Base-by-base conservation (phyloP, 139 green algal species). In the Micromonas commoda region DNA sequence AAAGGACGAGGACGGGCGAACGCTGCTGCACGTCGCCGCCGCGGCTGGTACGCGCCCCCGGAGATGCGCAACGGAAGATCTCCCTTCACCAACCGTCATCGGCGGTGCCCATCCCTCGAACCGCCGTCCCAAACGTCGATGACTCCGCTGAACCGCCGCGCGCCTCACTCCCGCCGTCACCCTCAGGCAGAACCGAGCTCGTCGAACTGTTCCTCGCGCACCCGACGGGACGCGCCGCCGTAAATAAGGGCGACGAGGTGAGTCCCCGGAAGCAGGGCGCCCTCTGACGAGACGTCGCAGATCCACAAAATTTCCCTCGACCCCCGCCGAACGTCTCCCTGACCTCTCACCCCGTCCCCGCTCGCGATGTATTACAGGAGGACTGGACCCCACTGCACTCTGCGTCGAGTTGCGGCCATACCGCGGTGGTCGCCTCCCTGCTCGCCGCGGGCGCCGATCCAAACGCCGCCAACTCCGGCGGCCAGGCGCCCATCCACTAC, bases 141-240 rank as follows among this genome's bases (percentile, higher is more conserved):
- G n/a, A n/a, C n/a, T n/a, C n/a, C n/a, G n/a, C n/a, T n/a, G n/a
- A n/a, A n/a, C n/a, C n/a, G n/a, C n/a, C 45, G 9, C 45, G 45
- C 9, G 9, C 9, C 45, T 57, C 45, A 57, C 45, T 9, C 45
- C 45, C 45, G 45, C 45, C 45, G 9, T 16, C 45, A 23, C 45
- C 45, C 45, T 57, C 45, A 57, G 45, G 45, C 9, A 9, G 16
- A 9, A 57, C 45, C 45, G 45, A 57, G 45, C 45, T 57, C 45
- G 45, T 57, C 9, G 45, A 57, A 16, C 16, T 57, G 9, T 57
- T 57, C 45, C 45, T 84, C 88, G 0, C 77, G 91, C 3, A 88
- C 88, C 0, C 89, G 88, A 85, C 86, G 88, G 91, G n/a, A 3
- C 67, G 31, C 28, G 24, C 16, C 20, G 20, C 16, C 67, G 28